Conservation (phyloP, 2,329 filamentous ascomycete genomes). For the Neonectria hederae region DNA sequence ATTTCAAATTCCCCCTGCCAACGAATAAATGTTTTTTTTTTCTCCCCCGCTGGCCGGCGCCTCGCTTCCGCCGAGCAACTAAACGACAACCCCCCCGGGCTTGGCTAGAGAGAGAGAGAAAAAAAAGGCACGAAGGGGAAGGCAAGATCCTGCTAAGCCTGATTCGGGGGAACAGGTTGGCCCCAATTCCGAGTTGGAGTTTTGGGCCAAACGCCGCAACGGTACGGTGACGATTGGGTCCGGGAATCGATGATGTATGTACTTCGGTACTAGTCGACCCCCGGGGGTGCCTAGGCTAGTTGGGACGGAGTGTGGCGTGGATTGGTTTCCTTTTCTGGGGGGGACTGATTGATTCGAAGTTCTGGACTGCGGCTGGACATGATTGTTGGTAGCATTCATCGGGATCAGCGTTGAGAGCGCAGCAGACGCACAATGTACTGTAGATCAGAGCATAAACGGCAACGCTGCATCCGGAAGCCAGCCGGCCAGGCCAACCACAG, state of each 20-base stretch:
- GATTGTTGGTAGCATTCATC: not conserved
- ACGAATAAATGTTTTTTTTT: not conserved
- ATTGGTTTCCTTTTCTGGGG: not conserved
- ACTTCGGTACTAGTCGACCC: not conserved
- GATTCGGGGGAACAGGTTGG: not conserved
- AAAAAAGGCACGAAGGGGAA: not conserved
- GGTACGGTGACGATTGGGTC: not conserved
- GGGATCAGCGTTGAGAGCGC: too few relatives aligned
- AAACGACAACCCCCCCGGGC: not conserved
- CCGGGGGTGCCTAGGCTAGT: not conserved
- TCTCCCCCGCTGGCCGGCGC: not conserved
- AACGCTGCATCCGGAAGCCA: not conserved
- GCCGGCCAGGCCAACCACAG: not conserved
- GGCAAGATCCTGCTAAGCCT: not conserved
- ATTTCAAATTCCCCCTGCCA: not conserved
- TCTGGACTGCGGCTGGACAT: not conserved
- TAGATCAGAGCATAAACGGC: not conserved
- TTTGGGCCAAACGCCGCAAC: not conserved
- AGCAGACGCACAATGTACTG: not conserved
- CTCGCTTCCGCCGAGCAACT: not conserved
- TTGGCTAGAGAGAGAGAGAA: too few relatives aligned
- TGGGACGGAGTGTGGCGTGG: not conserved
- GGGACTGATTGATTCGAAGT: not conserved
- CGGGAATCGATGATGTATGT: not conserved
- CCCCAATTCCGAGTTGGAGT: not conserved